Percentiles rank a stretch among this genome's conserved stretches.
Evolutionary conservation across 495 filamentous ascomycete species (phyloP).

Genomic region (Neurospora discreta): DNA sequence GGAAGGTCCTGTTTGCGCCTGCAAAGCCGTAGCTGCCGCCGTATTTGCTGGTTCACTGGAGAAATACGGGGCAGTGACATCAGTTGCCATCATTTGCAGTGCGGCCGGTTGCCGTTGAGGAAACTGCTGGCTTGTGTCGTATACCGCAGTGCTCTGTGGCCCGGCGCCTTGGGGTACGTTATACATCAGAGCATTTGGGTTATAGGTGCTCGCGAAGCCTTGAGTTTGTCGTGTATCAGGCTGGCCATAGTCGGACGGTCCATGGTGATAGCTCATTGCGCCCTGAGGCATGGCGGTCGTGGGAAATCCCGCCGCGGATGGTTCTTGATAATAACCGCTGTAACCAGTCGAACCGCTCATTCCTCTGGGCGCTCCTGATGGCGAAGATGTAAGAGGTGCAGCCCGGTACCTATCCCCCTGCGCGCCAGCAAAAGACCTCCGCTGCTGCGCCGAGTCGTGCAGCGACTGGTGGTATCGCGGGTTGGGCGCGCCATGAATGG

Average conservation of each 20-base stretch:
- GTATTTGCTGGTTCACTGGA: slow-evolving; percentile 55
- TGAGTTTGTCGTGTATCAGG: slow-evolving; percentile 39
- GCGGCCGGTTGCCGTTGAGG: slow-evolving; percentile 67
- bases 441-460: slow-evolving; percentile 30
- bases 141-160: slow-evolving; percentile 47
- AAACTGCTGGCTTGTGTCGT: slow-evolving; percentile 73
- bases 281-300: slow-evolving; percentile 33
- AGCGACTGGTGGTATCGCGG: slow-evolving; percentile 30
- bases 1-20: slow-evolving; percentile 28
- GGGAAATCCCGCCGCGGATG: slow-evolving; percentile 35
- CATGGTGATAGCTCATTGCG: slow-evolving; percentile 40
- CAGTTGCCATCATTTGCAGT: slow-evolving; percentile 64
- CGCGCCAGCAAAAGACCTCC: slow-evolving; percentile 29
- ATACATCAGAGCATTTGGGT: slow-evolving; percentile 61
- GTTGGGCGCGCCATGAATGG: slow-evolving; percentile 31
- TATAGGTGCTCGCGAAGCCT: slow-evolving; percentile 36
- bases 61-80: slow-evolving; percentile 66
- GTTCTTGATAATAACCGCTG: slow-evolving; percentile 45
- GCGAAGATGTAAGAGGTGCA: slow-evolving; percentile 32
- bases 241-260: slow-evolving; percentile 35
- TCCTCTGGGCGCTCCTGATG: slow-evolving; percentile 26
- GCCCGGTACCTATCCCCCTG: slow-evolving; percentile 39
- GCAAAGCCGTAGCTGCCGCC: slow-evolving; percentile 40
- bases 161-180: slow-evolving; percentile 59
- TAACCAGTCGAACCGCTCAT: slow-evolving; percentile 39